These are phyloP conservation scores for Leucocoprinus sp. DNA, from an alignment of 768 basidiomycete genomes.

Conservation along the genomic window DNA sequence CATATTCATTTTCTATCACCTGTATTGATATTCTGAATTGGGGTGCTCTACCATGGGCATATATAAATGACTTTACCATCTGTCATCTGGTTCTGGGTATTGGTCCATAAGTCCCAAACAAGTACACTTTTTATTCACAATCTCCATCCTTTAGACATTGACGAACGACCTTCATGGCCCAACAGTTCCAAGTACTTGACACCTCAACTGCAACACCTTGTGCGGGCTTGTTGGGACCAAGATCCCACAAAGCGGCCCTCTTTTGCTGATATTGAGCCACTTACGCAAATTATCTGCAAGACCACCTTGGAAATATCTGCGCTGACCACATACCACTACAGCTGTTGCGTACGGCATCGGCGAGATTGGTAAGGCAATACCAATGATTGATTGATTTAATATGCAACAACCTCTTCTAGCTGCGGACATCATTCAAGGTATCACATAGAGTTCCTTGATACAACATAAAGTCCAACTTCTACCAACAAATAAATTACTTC, in stretches of 20 bases:
- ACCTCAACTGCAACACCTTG: conserved; percentile 32
- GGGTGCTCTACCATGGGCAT: conserved; percentile 53
- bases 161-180: conserved; percentile 46
- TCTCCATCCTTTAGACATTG: conserved; percentile 29
- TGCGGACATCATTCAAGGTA: background rate
- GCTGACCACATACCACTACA: background rate
- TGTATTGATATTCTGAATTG: conserved; percentile 58
- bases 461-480: conserved; percentile 12
- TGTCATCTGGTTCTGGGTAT: conserved; percentile 42
- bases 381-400: background rate
- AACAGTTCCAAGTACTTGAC: conserved; percentile 22
- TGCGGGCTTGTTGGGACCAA: conserved; percentile 46
- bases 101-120: conserved; percentile 11
- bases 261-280: conserved; percentile 40
- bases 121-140: conserved; percentile 12
- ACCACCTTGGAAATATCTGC: conserved; percentile 8
- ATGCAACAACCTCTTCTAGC: background rate
- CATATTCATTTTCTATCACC: conserved; percentile 62
- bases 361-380: background rate
- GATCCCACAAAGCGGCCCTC: conserved; percentile 43
- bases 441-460: background rate
- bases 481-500: too few species aligned
- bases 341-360: background rate
- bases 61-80: conserved; percentile 42
- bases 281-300: conserved; percentile 36